Evolutionary conservation across 2,329 filamentous ascomycete species (phyloP), one percentile per base, ranked within the genome.

Genomic region (Xylaria digitata): DNA sequence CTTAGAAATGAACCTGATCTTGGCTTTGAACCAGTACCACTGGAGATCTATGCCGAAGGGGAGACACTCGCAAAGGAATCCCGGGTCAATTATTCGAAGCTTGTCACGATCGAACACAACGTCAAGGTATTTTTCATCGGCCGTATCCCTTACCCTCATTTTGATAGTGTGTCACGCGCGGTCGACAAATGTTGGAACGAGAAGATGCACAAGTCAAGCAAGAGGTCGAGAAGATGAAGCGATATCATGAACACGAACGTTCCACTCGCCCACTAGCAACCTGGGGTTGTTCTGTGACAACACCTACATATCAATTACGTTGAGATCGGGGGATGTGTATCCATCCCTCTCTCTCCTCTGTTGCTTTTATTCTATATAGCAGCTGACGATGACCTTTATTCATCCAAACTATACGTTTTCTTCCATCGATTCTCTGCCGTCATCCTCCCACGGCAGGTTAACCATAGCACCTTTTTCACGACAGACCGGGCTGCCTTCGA

Each of bases 31-130:
- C 81, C 86, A 0, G 80, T 87, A 42, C 77, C 76, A 32, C 79
- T 86, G 48, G 74, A 79, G 0, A 80, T 87, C 21, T 78, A 75
- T 21, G 76, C 79, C 3, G 75, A 78, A 15, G 79, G 78, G 37
- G 84, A 88, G 66, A 81, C 76, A 61, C 78, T 88, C 6, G 78
- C 79, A 11, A 79, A 70, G 34, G 82, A 85, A 67, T 89, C 86
- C 13, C 82, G 86, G 5, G 81, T 87, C 70, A 87, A 88, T 75
- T 88, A 88, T 74, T 83, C 84, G 5, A 88, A 88, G 68, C 77
- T 85, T 6, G 80, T 82, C 32, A 86, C 85, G 2, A 79, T 89
- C 30, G 85, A 88, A 74, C 86, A 88, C 76, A 89, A 89, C 71
- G 78, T 84, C 70, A 82, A 80, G 52, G 84, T 88, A n/a, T 80